Base-by-base conservation (phyloP, 805 yeast species). In the Metschnikowia reukaufii region DNA sequence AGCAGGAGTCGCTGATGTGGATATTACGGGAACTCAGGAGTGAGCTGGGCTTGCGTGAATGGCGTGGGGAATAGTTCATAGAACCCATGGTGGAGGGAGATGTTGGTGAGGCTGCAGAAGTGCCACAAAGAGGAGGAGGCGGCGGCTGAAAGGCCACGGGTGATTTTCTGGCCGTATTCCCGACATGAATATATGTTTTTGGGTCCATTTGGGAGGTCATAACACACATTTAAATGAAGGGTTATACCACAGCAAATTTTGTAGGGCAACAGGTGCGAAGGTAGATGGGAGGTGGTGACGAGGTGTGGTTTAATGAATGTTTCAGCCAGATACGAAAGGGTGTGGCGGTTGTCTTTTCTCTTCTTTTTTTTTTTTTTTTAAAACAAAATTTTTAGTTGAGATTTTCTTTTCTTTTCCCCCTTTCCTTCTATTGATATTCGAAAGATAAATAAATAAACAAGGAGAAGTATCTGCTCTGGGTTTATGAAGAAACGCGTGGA, bases 1-100 rank as follows among this genome's bases (percentile, higher is more conserved):
- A 72, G 61, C 47, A 66, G 64, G 36, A 72, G 54, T 43, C 65
- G 66, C 58, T 72, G 71, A 66, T 68, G 54, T 70, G 70, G 47
- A 72, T 54, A 43, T 64, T 67, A 37, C 63, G 52, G 33, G 60
- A 54, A 25, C 51, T 45, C 47, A 55, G 52, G 29, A 64, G 58
- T 31, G 63, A 54, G 38, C 62, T 58, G 9, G 66, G 62, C 44
- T 63, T 61, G 29, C 66, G 59, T n/a, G 66, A 55, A 44, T 68
- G 73, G 43, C 66, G 64, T 4, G 76, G 73, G 13, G 70, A 65
- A 50, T 67, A 69, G 59, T 68, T 70, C 55, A 70, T 58, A 13
- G 51, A 40, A 7, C 59, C 60, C 33, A 20, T 31, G 19, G 33
- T 7, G 5, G 45, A 39, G 13, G 53, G 42, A 19, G 47, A 19